These are phyloP conservation scores for Phaeotremella skinneri DNA, from an alignment of 768 basidiomycete genomes.

Conservation along the genomic window DNA sequence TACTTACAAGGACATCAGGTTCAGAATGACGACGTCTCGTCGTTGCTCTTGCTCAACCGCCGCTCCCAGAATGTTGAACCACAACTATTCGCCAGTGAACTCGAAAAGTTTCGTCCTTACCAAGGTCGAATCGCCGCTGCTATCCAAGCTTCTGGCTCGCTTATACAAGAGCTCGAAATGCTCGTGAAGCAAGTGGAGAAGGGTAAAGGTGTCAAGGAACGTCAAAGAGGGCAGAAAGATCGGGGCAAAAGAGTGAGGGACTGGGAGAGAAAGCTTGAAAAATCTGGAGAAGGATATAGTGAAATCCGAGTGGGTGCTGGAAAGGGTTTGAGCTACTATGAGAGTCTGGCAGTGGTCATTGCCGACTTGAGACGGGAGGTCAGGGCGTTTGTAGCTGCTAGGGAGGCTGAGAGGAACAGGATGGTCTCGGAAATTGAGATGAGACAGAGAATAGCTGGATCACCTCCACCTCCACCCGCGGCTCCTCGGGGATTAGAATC, in stretches of 20 bases:
- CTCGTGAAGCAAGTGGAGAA: conserved; percentile 73
- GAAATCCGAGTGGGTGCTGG: conserved; percentile 82
- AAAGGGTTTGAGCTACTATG: conserved; percentile 86
- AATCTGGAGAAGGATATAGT: conserved; percentile 78
- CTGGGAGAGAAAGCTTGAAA: conserved; percentile 65
- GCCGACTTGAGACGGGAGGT: conserved; percentile 61
- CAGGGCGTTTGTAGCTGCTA: conserved; percentile 62
- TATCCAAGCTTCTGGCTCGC: conserved; percentile 69
- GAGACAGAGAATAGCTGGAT: conserved; percentile 61
- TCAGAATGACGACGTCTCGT: conserved; percentile 94
- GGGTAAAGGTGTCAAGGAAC: conserved; percentile 69
- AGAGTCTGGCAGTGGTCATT: conserved; percentile 68
- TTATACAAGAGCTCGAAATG: conserved; percentile 70
- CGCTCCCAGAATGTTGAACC: conserved; percentile 79
- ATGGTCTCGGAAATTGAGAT: conserved; percentile 69
- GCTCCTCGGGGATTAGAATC: conserved; percentile 34
- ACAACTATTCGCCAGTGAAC: conserved; percentile 82
- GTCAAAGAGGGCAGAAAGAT: conserved; percentile 76
- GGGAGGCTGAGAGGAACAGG: conserved; percentile 68
- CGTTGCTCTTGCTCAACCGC: conserved; percentile 83
- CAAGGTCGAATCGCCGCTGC: conserved; percentile 78
- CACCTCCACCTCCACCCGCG: conserved; percentile 46
- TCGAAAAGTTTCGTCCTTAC: conserved; percentile 93
- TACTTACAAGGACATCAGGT: conserved; percentile 58
- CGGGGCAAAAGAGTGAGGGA: conserved; percentile 77